These are phyloP conservation scores for Penicillium expansum DNA, from an alignment of 2,329 filamentous ascomycete species.

Conservation along the genomic window DNA sequence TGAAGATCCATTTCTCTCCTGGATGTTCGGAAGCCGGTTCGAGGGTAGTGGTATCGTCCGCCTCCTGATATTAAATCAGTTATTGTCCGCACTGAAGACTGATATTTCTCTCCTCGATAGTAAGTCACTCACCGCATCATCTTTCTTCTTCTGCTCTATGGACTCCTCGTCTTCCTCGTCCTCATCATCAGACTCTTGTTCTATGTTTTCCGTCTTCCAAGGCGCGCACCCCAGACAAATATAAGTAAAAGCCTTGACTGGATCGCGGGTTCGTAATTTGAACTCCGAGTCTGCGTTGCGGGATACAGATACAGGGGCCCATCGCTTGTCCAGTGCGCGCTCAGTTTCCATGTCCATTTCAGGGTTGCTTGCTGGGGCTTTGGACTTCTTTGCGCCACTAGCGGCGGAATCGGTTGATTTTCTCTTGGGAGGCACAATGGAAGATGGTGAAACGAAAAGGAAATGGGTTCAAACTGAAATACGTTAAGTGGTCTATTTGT, in stretches of 20 bases:
- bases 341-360: not conserved
- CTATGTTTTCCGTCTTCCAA: not conserved
- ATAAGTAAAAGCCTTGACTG: not conserved
- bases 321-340: not conserved
- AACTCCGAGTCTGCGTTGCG: not conserved
- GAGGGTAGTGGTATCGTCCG: not conserved
- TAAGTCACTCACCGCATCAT: not conserved
- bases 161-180: not conserved
- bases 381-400: not conserved
- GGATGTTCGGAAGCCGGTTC: not conserved
- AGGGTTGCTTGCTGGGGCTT: not conserved
- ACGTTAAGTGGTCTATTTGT: not conserved
- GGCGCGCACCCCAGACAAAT: not conserved
- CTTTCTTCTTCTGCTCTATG: slow-evolving; percentile 1
- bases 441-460: not conserved
- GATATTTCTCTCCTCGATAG: not conserved
- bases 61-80: not conserved
- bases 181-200: not conserved
- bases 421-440: not conserved
- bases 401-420: not conserved
- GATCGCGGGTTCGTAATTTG: not conserved
- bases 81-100: not conserved
- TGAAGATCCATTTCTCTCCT: not conserved
- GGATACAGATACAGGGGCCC: not conserved
- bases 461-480: not conserved